Evolutionary conservation across 345 rosid species (phyloP).

Genomic region (Hibiscus tridactylites): DNA sequence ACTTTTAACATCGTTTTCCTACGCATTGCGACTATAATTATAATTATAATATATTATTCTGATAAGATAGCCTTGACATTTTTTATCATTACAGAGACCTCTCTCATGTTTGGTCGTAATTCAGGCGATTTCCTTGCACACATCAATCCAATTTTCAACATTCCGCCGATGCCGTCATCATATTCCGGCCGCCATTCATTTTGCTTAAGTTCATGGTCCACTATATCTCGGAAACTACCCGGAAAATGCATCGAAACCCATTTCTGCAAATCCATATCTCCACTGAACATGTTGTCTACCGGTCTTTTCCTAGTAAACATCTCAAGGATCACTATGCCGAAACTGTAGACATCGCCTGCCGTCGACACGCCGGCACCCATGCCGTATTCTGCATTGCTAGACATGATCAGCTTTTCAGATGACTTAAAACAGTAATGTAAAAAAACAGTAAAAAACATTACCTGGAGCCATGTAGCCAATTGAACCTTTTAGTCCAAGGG

Average conservation of each 20-base stretch:
- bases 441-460: background rate
- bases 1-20: too few relatives aligned
- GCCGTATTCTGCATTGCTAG: background rate
- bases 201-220: background rate
- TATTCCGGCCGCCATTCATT: background rate
- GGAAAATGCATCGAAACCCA: slow-evolving; percentile 1
- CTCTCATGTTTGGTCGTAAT: slow-evolving; percentile 3
- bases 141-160: background rate
- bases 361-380: background rate
- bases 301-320: slow-evolving; percentile 10
- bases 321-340: slow-evolving; percentile 2
- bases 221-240: background rate
- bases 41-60: background rate
- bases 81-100: background rate
- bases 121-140: slow-evolving; percentile 6
- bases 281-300: background rate
- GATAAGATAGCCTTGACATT: background rate
- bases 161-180: background rate
- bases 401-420: background rate
- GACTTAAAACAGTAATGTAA: background rate
- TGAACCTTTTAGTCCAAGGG: slow-evolving; percentile 6
- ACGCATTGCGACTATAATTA: too few relatives aligned
- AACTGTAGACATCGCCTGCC: slow-evolving; percentile 9
- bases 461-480: slow-evolving; percentile 12
- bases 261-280: background rate